Evolutionary conservation across 768 basidiomycete species (phyloP).

Genomic region (Phallus indusiatus): DNA sequence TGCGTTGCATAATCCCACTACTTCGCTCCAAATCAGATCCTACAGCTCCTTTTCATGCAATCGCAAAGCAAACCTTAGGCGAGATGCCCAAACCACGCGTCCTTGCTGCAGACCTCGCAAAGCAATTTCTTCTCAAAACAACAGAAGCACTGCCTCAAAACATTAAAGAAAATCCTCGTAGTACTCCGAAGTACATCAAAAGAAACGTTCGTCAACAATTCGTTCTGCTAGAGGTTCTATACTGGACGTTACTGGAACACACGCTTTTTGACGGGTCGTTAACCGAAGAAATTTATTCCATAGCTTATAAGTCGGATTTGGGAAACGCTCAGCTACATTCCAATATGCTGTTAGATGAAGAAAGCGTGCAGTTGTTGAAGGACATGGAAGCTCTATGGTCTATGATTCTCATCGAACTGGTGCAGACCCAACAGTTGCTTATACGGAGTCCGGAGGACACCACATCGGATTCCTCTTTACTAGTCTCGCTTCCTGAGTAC

Average conservation of each 20-base stretch:
- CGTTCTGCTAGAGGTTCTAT: conserved; percentile 74
- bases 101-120: conserved; percentile 54
- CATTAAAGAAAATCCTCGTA: conserved; percentile 41
- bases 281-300: conserved; percentile 53
- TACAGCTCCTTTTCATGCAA: conserved; percentile 39
- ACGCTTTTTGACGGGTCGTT: too few relatives aligned
- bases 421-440: conserved; percentile 67
- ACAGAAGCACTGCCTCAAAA: conserved; percentile 37
- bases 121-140: conserved; percentile 50
- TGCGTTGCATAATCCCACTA: conserved; percentile 64
- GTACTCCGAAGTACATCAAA: conserved; percentile 60
- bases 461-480: conserved; percentile 41
- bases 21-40: conserved; percentile 60
- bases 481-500: conserved; percentile 52
- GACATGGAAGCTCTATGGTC: conserved; percentile 71
- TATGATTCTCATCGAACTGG: conserved; percentile 66
- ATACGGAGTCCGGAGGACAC: conserved; percentile 42
- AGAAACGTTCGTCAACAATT: conserved; percentile 73
- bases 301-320: conserved; percentile 54
- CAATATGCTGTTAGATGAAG: conserved; percentile 64
- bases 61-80: conserved; percentile 48
- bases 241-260: conserved; percentile 84
- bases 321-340: conserved; percentile 56
- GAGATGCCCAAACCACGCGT: conserved; percentile 50
- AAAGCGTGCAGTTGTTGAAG: conserved; percentile 51